Evolutionary conservation across 106 monocot genomes (phyloP).

Genomic region (Narthecium ossifragum): DNA sequence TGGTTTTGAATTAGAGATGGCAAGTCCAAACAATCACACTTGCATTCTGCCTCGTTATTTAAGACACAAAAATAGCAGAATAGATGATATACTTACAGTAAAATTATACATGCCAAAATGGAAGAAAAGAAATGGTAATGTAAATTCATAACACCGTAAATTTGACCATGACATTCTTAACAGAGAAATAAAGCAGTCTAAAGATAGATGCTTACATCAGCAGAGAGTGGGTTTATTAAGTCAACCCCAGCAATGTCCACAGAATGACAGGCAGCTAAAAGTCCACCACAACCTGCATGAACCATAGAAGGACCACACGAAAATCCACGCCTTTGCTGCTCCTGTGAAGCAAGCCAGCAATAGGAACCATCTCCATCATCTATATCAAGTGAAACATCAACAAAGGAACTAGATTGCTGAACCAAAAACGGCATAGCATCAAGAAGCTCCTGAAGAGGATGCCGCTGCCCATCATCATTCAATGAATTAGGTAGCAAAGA

Average conservation of each 20-base stretch:
- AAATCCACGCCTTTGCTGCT: conserved; percentile 78
- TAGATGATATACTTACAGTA: too few species aligned
- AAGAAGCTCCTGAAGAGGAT: conserved; percentile 75
- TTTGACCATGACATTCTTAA: too few species aligned
- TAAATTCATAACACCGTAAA: too few species aligned
- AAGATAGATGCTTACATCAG: conserved; percentile 59
- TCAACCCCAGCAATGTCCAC: conserved; percentile 91
- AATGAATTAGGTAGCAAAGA: conserved; percentile 26
- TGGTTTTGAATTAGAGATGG: too few species aligned
- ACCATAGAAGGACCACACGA: conserved; percentile 83
- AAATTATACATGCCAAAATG: too few species aligned
- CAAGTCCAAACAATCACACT: too few species aligned
- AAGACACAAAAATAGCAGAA: too few species aligned
- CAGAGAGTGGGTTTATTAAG: conserved; percentile 75
- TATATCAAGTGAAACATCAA: conserved; percentile 75
- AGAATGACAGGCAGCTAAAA: conserved; percentile 73
- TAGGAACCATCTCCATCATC: conserved; percentile 70
- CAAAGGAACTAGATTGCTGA: conserved; percentile 79
- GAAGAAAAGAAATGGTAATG: too few species aligned
- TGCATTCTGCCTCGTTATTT: too few species aligned
- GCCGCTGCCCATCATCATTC: conserved; percentile 46
- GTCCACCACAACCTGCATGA: conserved; percentile 96
- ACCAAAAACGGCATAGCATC: conserved; percentile 70
- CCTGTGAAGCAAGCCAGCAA: conserved; percentile 75
- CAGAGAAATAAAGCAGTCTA: too few species aligned